phyloP scores from a whole-genome alignment of 345 rosid species.

The Limnanthes douglasii region DNA sequence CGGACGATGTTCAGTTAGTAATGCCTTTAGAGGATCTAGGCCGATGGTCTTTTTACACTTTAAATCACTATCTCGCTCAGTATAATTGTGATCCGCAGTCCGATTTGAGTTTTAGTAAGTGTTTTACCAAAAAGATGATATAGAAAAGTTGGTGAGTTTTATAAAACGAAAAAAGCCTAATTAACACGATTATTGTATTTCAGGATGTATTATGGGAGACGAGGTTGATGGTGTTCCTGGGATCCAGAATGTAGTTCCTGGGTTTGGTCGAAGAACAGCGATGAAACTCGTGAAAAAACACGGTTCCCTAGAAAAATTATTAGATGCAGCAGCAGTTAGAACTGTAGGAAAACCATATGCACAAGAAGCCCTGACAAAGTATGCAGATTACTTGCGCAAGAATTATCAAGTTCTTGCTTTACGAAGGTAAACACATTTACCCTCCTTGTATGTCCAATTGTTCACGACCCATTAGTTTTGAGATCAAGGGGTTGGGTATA shows the following conservation, averaged over 20 bases:
- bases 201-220: constrained; percentile 88
- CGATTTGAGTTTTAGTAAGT: constrained; percentile 83
- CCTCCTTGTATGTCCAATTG: no score
- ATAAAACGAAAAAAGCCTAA: no score
- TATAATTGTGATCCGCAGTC: constrained; percentile 68
- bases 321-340: constrained; percentile 70
- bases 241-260: constrained; percentile 67
- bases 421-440: no score
- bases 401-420: constrained; percentile 79
- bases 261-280: constrained; percentile 81
- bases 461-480: no score
- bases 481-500: no score
- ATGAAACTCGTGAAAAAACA: constrained; percentile 70
- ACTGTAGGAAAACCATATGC: constrained; percentile 71
- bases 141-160: no score
- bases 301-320: constrained; percentile 73
- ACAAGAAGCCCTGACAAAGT: constrained; percentile 74
- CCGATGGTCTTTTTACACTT: constrained; percentile 87
- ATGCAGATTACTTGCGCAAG: constrained; percentile 73
- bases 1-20: constrained; percentile 83
- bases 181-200: constrained; percentile 3
- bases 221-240: constrained; percentile 89
- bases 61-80: constrained; percentile 66
- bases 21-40: constrained; percentile 57
- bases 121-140: no score